Conservation (phyloP, 441 rosid genomes). For the Syzygium malaccense region DNA sequence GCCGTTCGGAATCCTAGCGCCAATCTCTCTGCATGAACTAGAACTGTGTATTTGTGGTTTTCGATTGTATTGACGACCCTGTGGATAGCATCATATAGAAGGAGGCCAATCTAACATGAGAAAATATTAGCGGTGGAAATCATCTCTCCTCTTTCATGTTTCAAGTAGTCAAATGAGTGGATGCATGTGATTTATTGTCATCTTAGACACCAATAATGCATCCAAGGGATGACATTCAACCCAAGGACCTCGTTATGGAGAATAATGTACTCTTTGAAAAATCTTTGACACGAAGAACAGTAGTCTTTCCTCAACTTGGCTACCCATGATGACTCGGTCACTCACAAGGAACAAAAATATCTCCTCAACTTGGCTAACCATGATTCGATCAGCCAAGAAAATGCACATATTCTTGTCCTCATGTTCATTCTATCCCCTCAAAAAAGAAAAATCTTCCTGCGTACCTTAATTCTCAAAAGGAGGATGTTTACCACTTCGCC, state of each 20-base stretch:
- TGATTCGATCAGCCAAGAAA: neutral
- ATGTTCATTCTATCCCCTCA: no score
- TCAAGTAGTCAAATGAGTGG: neutral
- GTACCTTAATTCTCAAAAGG: no score
- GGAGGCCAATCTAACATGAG: neutral
- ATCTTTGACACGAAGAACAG: neutral
- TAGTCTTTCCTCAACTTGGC: neutral
- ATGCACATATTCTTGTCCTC: no score
- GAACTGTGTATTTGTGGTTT: neutral
- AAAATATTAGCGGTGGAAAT: neutral
- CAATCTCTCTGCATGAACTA: neutral
- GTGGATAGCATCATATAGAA: neutral
- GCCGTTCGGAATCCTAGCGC: neutral
- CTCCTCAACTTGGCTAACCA: no score
- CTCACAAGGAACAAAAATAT: neutral
- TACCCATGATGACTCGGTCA: neutral
- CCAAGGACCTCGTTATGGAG: neutral
- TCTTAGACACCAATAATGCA: neutral
- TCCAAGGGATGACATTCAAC: neutral
- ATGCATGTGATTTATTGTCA: neutral
- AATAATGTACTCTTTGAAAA: neutral
- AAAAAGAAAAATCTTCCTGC: no score
- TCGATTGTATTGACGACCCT: neutral
- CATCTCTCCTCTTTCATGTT: neutral
- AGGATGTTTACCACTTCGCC: no score